Conservation (phyloP, 176 grass and related monocot species). For the maize (Zea mays) region DNA sequence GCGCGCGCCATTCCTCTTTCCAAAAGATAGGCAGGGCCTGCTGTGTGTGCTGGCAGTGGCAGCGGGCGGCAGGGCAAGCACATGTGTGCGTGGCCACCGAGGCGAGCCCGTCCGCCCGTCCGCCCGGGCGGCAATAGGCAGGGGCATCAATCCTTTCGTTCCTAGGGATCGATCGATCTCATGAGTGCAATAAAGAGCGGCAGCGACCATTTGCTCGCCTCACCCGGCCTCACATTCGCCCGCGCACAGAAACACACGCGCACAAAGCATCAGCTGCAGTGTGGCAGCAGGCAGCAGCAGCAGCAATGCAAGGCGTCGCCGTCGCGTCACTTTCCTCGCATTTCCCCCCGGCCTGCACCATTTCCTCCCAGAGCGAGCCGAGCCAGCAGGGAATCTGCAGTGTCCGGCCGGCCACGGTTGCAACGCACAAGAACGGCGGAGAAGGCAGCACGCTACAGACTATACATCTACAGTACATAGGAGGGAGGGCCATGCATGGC, state of each 20-base stretch:
- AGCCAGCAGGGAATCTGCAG: slow-evolving; percentile 29
- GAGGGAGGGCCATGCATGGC: background rate
- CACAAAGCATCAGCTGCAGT: too few species aligned
- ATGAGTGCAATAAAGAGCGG: slow-evolving; percentile 26
- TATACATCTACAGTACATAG: background rate
- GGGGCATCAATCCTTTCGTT: slow-evolving; percentile 1
- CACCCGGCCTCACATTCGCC: background rate
- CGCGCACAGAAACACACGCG: background rate
- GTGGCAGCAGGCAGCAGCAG: background rate
- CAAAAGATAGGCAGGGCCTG: slow-evolving; percentile 36
- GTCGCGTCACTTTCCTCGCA: slow-evolving; percentile 35
- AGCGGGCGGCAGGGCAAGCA: background rate
- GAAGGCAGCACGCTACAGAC: background rate
- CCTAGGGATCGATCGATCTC: slow-evolving; percentile 28
- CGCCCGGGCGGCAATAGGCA: slow-evolving; percentile 22
- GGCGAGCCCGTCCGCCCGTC: background rate
- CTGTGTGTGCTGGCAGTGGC: background rate
- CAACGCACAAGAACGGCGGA: background rate
- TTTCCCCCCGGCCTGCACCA: slow-evolving; percentile 2
- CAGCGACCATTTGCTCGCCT: background rate
- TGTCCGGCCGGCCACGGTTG: background rate
- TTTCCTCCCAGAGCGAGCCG: background rate
- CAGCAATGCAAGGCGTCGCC: background rate
- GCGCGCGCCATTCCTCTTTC: slow-evolving; percentile 43
- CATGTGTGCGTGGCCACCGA: slow-evolving; percentile 53